These are phyloP conservation scores for Aphanocladium album DNA, from an alignment of 2,329 filamentous ascomycete species.

Conservation along the genomic window DNA sequence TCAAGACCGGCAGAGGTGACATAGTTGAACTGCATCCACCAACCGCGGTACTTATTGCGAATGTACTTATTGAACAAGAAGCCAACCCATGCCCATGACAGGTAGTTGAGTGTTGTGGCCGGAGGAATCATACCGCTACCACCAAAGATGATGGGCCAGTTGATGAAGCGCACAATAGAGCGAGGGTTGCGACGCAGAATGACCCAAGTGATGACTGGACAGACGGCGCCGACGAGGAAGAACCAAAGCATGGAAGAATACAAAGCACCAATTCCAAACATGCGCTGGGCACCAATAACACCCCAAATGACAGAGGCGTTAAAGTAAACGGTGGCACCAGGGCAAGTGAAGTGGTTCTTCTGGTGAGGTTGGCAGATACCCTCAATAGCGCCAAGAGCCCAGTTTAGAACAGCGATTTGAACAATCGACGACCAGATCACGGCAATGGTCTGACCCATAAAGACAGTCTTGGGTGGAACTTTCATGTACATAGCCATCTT, in stretches of 20 bases:
- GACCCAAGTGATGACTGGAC: slow-evolving; percentile 42
- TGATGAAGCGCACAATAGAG: slow-evolving; percentile 40
- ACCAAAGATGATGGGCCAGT: slow-evolving; percentile 46
- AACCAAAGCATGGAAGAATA: slow-evolving; percentile 45
- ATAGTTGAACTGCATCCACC: slow-evolving; percentile 54
- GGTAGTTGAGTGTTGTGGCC: slow-evolving; percentile 48
- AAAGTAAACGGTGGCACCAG: slow-evolving; percentile 51
- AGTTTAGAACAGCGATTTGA: slow-evolving; percentile 26
- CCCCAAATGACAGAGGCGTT: slow-evolving; percentile 54
- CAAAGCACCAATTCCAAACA: slow-evolving; percentile 24
- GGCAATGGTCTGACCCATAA: slow-evolving; percentile 40
- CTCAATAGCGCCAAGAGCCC: slow-evolving; percentile 36
- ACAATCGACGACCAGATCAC: slow-evolving; percentile 33
- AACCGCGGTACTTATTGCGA: slow-evolving; percentile 41
- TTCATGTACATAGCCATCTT: slow-evolving; percentile 47
- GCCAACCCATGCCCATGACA: slow-evolving; percentile 47
- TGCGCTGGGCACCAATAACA: slow-evolving; percentile 37
- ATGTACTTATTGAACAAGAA: slow-evolving; percentile 48
- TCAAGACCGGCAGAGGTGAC: slow-evolving; percentile 51
- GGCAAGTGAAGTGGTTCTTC: slow-evolving; percentile 46
- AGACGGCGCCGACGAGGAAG: slow-evolving; percentile 43
- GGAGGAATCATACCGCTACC: slow-evolving; percentile 43
- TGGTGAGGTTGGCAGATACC: slow-evolving; percentile 43
- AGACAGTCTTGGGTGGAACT: slow-evolving; percentile 39
- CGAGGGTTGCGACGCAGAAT: slow-evolving; percentile 39